Evolutionary conservation across 169 alveolate species (phyloP).

Genomic region (Plasmodium yoelii): DNA sequence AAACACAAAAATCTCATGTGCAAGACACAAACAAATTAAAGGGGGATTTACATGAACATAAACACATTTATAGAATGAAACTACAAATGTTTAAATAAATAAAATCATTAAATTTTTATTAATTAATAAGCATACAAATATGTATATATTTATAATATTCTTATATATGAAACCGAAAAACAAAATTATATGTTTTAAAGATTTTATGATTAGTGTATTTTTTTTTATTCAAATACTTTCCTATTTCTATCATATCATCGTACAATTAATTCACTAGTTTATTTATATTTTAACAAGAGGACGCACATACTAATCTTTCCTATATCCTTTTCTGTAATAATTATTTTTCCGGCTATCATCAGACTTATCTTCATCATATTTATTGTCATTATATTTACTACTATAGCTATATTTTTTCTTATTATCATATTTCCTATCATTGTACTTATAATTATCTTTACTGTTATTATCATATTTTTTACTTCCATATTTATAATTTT

Average conservation of each 20-base stretch:
- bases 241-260: not conserved
- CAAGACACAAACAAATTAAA: too few relatives aligned
- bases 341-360: slow-evolving; percentile 1
- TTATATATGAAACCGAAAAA: not conserved
- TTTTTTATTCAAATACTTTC: not conserved
- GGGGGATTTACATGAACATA: too few relatives aligned
- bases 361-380: slow-evolving; percentile 8
- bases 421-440: slow-evolving; percentile 8
- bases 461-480: not conserved
- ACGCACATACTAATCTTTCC: not conserved
- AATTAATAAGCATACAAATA: not conserved
- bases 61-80: too few relatives aligned
- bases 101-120: not conserved
- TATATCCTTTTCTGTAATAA: not conserved
- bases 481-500: not conserved
- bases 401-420: not conserved
- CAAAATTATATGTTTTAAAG: too few relatives aligned
- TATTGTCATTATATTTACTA: slow-evolving; percentile 6
- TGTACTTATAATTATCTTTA: not conserved
- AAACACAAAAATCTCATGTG: too few relatives aligned
- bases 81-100: not conserved
- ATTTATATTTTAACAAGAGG: too few relatives aligned
- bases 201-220: too few relatives aligned
- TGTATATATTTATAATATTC: not conserved
- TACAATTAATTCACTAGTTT: too few relatives aligned